Evolutionary conservation across 2,329 filamentous ascomycete species (phyloP).

Genomic region (Cyclaneusma minus): DNA sequence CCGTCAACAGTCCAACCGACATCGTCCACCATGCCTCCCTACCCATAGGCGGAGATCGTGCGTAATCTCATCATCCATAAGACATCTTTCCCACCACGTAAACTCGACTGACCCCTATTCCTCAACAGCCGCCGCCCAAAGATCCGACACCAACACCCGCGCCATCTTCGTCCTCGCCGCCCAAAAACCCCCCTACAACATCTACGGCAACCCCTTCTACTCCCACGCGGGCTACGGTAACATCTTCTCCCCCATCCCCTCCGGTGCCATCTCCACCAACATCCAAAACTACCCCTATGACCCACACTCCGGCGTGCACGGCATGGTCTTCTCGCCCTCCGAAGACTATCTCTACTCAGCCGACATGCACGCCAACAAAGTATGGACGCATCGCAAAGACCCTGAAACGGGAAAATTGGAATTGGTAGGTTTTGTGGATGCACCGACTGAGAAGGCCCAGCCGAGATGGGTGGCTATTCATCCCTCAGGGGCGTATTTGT

Average conservation of each 20-base stretch:
- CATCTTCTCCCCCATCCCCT: constrained; percentile 46
- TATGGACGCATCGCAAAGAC: constrained; percentile 73
- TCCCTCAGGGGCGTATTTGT: constrained; percentile 61
- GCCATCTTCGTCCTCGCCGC: constrained; percentile 81
- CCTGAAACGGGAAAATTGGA: constrained; percentile 42
- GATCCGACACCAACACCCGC: constrained; percentile 61
- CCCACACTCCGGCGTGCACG: constrained; percentile 57
- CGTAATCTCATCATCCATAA: constrained; percentile 16
- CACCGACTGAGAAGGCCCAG: constrained; percentile 57
- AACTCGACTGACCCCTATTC: constrained; percentile 5
- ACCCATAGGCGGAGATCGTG: constrained; percentile 62
- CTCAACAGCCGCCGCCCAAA: constrained; percentile 41
- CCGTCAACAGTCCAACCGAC: constrained; percentile 58
- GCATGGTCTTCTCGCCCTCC: constrained; percentile 64
- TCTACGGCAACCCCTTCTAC: constrained; percentile 89
- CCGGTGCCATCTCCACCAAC: constrained; percentile 44
- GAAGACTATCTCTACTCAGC: constrained; percentile 68
- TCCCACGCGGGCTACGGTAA: constrained; percentile 70
- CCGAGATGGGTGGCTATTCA: constrained; percentile 83
- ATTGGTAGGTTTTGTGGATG: constrained; percentile 57
- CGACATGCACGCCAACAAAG: constrained; percentile 61
- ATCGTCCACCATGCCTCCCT: constrained; percentile 64
- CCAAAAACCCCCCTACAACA: constrained; percentile 59
- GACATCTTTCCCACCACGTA: background rate
- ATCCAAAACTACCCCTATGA: constrained; percentile 62